Base-by-base conservation (phyloP, 1,284 basidiomycete species). In the Leccinum subspadiceum region DNA sequence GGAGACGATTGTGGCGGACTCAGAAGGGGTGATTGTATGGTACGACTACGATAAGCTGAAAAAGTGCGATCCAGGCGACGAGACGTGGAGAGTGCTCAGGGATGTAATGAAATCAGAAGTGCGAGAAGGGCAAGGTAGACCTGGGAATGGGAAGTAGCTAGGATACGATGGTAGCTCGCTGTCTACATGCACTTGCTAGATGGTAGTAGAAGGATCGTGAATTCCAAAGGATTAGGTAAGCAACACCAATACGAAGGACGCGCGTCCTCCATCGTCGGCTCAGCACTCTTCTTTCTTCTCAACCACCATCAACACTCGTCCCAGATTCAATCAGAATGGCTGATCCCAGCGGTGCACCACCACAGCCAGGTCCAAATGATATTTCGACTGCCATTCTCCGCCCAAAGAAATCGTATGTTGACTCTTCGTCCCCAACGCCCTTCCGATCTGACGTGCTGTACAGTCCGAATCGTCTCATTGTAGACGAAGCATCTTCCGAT, bases 391-490 rank as follows among this genome's bases (percentile, higher is more conserved):
- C 95, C 53, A 97, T 98, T 74, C 81, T 98, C 63, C 82, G 95
- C 65, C 90, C 89, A 66, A 98, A 97, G 91, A 96, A 96, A 83
- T 95, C 93, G 95, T 96, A 74, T 69, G 93, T 85, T 50, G 35
- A 44, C 20, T 48, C 53, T 61, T 48, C 20, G 20, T 9, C 26
- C 35, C 5, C 59, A 17, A 17, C 29, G 52, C 52, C 52, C 17
- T 61, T 35, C 10, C 44, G 51, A 66, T 63, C 59, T 63, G 56
- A 67, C 63, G 41, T 57, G 31, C 48, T 54, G 56, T 66, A 5
- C 68, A 96, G 94, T 31, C 94, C 95, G 49, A 96, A 97, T 81
- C 92, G 94, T 72, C 83, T 98, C 64, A 90, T 96, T 71, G 94
- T 96, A 64, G 95, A 97, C 71, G 95, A 98, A 74, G 87, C 93